Conservation (phyloP, 1,284 basidiomycete species). For the Microbotryomycetes sp. region DNA sequence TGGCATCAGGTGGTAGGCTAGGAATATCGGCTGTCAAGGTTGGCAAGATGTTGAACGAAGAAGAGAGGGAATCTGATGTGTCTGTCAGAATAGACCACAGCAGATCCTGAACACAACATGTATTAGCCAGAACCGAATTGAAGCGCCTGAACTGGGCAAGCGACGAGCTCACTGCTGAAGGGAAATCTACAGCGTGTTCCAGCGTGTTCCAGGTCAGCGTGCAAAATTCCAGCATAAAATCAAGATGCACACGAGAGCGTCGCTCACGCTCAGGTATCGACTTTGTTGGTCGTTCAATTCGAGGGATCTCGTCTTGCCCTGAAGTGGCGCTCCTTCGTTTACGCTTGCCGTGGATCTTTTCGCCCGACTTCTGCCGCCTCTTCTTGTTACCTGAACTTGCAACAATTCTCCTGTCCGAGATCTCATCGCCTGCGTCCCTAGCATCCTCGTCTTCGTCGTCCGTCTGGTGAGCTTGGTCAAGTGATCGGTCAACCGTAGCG, state of each 20-base stretch:
- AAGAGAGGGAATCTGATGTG: constrained; percentile 3
- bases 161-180: constrained; percentile 2
- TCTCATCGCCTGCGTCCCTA: neutral
- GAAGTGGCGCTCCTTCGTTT: too few relatives aligned
- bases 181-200: too few relatives aligned
- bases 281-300: too few relatives aligned
- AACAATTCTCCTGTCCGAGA: neutral
- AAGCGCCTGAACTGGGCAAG: neutral
- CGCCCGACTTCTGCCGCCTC: too few relatives aligned
- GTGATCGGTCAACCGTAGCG: neutral
- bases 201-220: too few relatives aligned
- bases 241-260: neutral
- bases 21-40: constrained; percentile 10
- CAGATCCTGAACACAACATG: constrained; percentile 8
- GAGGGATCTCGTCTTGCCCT: too few relatives aligned
- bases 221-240: neutral
- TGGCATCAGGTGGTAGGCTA: constrained; percentile 4
- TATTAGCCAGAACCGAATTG: neutral
- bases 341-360: too few relatives aligned
- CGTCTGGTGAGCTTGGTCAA: neutral
- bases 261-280: neutral
- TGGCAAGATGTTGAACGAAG: constrained; percentile 10
- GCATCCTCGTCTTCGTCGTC: neutral
- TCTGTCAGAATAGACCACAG: constrained; percentile 15
- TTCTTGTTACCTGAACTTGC: constrained; percentile 1